These are phyloP conservation scores for Xylaria sp. DNA, from an alignment of 2,329 filamentous ascomycete species.

Conservation along the genomic window DNA sequence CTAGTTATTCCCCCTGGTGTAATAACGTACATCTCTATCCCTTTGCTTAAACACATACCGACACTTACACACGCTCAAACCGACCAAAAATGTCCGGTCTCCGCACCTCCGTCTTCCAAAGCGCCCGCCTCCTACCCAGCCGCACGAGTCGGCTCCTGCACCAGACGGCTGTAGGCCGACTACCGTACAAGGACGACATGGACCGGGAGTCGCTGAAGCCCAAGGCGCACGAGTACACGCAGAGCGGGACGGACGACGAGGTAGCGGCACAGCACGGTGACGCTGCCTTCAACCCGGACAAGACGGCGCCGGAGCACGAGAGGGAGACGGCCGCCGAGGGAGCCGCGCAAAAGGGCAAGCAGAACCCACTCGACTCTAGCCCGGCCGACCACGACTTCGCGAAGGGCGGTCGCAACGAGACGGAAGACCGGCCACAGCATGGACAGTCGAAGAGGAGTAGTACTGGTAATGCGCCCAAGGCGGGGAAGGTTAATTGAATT, in stretches of 20 bases:
- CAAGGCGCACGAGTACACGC: constrained; percentile 72
- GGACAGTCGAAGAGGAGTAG: constrained; percentile 50
- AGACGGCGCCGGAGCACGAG: constrained; percentile 73
- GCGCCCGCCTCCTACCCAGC: constrained; percentile 20
- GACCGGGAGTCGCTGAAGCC: constrained; percentile 73
- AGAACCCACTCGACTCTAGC: constrained; percentile 55
- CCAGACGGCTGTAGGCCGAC: constrained; percentile 42
- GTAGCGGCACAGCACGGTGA: constrained; percentile 64
- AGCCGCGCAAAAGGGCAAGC: constrained; percentile 48
- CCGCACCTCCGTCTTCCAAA: constrained; percentile 26
- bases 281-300: constrained; percentile 74
- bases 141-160: constrained; percentile 47
- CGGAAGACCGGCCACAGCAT: constrained; percentile 47
- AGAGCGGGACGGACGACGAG: constrained; percentile 72
- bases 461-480: constrained; percentile 43
- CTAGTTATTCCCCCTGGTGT: too few relatives aligned
- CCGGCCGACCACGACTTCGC: constrained; percentile 59
- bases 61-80: background rate
- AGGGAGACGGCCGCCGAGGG: constrained; percentile 51
- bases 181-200: constrained; percentile 62
- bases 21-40: too few relatives aligned
- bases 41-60: too few relatives aligned
- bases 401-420: constrained; percentile 37
- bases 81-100: constrained; percentile 23
- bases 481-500: constrained; percentile 47